Evolutionary conservation across 2,329 filamentous ascomycete genomes (phyloP).

Genomic region (Trichophyton verrucosum): DNA sequence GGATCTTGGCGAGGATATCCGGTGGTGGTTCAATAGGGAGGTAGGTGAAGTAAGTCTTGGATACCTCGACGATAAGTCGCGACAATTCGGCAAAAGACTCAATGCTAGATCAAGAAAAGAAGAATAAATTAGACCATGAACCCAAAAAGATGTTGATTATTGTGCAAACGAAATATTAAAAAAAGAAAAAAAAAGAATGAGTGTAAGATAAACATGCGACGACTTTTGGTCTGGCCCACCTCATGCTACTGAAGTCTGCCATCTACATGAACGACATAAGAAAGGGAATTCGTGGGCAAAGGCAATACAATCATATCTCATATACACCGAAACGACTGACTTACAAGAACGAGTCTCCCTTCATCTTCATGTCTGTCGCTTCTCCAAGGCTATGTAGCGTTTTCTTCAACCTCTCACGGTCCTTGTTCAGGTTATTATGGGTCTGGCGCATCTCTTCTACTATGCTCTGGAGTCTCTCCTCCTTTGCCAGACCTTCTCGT

Average conservation of each 20-base stretch:
- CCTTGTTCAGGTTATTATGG: slow-evolving; percentile 40
- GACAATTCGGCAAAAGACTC: slow-evolving; percentile 42
- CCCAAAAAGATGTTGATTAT: slow-evolving; percentile 12
- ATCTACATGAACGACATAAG: slow-evolving; percentile 4
- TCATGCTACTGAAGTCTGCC: slow-evolving; percentile 1
- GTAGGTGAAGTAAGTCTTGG: slow-evolving; percentile 41
- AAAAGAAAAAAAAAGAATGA: not conserved
- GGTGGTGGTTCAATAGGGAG: slow-evolving; percentile 40
- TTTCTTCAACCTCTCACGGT: slow-evolving; percentile 40
- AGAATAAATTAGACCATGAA: slow-evolving; percentile 9
- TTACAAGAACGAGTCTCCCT: slow-evolving; percentile 40
- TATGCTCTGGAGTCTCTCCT: slow-evolving; percentile 34
- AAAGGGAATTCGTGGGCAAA: slow-evolving; percentile 1
- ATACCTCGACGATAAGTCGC: slow-evolving; percentile 40
- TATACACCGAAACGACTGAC: slow-evolving; percentile 28
- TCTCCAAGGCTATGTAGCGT: slow-evolving; percentile 40
- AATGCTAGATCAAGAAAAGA: slow-evolving; percentile 32
- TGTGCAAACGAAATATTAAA: slow-evolving; percentile 12
- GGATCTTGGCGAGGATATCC: slow-evolving; percentile 41
- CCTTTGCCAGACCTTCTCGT: slow-evolving; percentile 33
- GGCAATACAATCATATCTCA: not conserved
- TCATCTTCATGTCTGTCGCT: slow-evolving; percentile 40
- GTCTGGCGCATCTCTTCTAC: slow-evolving; percentile 34
- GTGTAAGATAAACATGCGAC: slow-evolving; percentile 11
- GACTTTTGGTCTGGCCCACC: slow-evolving; percentile 10